Evolutionary conservation across 2,329 filamentous ascomycete species (phyloP), one percentile per base, ranked within the genome.

Genomic region (Chrysoporthe deuterocubensis): DNA sequence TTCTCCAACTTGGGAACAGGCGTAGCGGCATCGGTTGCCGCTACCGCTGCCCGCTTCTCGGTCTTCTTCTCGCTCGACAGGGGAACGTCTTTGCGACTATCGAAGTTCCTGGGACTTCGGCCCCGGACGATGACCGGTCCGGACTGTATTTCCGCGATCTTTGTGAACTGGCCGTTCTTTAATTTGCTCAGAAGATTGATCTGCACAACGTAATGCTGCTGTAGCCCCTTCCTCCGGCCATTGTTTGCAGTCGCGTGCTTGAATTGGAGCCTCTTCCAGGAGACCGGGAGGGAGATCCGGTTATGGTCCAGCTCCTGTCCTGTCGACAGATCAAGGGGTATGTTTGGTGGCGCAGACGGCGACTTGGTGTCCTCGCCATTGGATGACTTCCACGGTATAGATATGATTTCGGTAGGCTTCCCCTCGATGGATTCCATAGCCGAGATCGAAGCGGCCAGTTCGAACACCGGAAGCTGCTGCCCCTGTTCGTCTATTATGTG

Each of bases 241-340:
- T 98, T 98, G 78, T 98, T 98, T 62, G 95, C 95, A 0, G 95
- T 98, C 1, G 95, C 95, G 73, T 97, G 96, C 75, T 97, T 92
- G 79, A 98, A 98, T 78, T 98, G 95, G 67, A 98, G 81, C 65
- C 95, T 85, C 79, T 97, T 97, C 95, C 95, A 98, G 44, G 93
- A 90, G 64, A 97, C 90, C 1, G 94, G 92, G 67, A 97, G 88
- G 50, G 89, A 92, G 9, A 95, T 89, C 67, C 89, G 91, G 66
- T 92, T 89, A 1, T 90, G 90, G 75, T 97, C 94, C 46, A 96
- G 86, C 84, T 82, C 93, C 82, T 89, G 87, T 26, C 86, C 87
- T 40, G 82, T 80, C 62, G 79, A 77, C 4, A 89, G 76, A 72
- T 90, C 87, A 37, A 90, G 76, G 0, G 83, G 78, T 57, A 88